A percentile compares a stretch with the other conserved stretches of the same genome.
Evolutionary conservation across 129 eudicot species (phyloP).

Genomic region (Flaveria bidentis): DNA sequence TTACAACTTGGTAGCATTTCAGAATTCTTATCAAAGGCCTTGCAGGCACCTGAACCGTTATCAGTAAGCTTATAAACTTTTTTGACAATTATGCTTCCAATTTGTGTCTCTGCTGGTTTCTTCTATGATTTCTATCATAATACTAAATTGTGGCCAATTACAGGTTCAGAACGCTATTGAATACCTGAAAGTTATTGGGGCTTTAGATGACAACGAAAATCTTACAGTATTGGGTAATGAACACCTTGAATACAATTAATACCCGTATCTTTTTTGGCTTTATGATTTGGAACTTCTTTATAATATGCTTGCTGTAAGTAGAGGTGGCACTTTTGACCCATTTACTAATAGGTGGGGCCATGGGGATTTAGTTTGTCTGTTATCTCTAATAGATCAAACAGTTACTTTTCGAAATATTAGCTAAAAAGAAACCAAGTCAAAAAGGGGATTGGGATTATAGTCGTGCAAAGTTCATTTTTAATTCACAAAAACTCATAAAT

Average conservation of each 20-base stretch:
- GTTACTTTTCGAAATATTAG: background rate
- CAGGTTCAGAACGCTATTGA: constrained; percentile 95
- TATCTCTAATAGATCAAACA: background rate
- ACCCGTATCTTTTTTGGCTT: background rate
- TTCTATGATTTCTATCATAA: background rate
- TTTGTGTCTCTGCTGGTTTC: constrained; percentile 3
- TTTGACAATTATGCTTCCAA: background rate
- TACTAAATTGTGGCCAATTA: constrained; percentile 17
- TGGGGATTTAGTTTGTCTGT: background rate
- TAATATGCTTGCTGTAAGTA: background rate
- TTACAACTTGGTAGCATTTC: constrained; percentile 89
- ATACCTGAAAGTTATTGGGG: constrained; percentile 87
- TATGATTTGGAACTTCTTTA: background rate
- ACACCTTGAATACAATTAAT: background rate
- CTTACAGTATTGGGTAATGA: constrained; percentile 78
- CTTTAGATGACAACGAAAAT: constrained; percentile 87
- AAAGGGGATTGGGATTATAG: background rate
- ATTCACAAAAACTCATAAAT: background rate
- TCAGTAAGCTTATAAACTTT: constrained; percentile 58
- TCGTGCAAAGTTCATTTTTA: background rate
- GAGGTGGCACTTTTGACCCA: background rate
- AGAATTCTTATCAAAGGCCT: constrained; percentile 82
- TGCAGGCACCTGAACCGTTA: constrained; percentile 90
- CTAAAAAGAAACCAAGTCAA: background rate
- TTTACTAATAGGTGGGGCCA: background rate